Percentiles rank a stretch among this genome's conserved stretches.
Conservation (phyloP, 495 filamentous ascomycete species). For the Penicillium dipodomyicola region DNA sequence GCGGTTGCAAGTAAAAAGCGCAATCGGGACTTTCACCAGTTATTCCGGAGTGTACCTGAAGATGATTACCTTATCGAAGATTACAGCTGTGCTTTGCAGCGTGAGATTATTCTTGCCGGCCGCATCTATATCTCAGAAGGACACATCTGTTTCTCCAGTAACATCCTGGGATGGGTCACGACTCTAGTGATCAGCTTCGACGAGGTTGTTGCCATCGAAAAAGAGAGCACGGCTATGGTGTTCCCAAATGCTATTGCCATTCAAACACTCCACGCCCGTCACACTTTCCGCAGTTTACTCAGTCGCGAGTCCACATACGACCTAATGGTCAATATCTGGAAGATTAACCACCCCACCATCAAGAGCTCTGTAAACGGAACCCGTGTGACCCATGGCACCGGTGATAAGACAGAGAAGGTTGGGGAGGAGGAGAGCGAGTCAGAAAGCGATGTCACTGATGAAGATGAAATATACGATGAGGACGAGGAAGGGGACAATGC, state of each 20-base stretch:
- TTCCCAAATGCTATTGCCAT: slow-evolving; percentile 98
- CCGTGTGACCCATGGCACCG: slow-evolving; percentile 71
- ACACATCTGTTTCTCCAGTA: slow-evolving; percentile 97
- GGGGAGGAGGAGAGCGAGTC: slow-evolving; percentile 54
- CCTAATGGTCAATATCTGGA: slow-evolving; percentile 96
- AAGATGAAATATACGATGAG: slow-evolving; percentile 76
- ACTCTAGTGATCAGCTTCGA: slow-evolving; percentile 97
- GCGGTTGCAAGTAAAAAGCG: slow-evolving; percentile 94
- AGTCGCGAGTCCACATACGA: slow-evolving; percentile 96
- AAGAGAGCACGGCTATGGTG: slow-evolving; percentile 90
- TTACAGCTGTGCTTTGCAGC: slow-evolving; percentile 93
- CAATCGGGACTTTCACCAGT: slow-evolving; percentile 88
- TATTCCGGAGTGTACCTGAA: slow-evolving; percentile 95
- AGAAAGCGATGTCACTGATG: slow-evolving; percentile 56
- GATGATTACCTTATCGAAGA: slow-evolving; percentile 98
- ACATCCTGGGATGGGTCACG: slow-evolving; percentile 97
- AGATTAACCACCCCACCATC: slow-evolving; percentile 86
- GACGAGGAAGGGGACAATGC: slow-evolving; percentile 60
- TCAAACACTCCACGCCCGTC: slow-evolving; percentile 89
- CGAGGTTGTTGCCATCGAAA: slow-evolving; percentile 94
- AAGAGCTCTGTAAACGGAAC: slow-evolving; percentile 88
- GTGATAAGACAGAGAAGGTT: slow-evolving; percentile 85
- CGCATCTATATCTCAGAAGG: slow-evolving; percentile 95
- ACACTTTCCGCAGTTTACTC: slow-evolving; percentile 92
- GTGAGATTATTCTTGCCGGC: slow-evolving; percentile 92